A percentile compares a stretch with the other conserved stretches of the same genome.
Conservation (phyloP, 2,329 filamentous ascomycete genomes). For the Neocucurbitaria cava region DNA sequence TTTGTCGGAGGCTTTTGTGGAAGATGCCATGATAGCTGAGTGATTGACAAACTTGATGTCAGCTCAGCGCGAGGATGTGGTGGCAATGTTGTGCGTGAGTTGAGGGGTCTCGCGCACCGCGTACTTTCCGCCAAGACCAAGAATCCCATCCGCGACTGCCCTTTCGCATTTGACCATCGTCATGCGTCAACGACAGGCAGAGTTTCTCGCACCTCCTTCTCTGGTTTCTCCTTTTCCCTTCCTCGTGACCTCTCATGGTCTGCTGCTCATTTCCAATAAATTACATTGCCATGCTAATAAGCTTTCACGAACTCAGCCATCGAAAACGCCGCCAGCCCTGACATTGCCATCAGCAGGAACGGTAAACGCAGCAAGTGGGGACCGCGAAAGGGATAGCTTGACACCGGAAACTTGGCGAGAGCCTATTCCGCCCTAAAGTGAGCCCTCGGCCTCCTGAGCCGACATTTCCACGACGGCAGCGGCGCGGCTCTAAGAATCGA, state of each 20-base stretch:
- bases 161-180: neutral
- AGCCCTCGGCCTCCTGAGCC: conserved; percentile 11
- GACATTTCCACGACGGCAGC: conserved; percentile 6
- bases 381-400: neutral
- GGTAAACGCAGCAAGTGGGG: neutral
- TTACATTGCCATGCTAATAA: neutral
- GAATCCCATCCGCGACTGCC: conserved; percentile 1
- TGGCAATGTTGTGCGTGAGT: neutral
- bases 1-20: conserved; percentile 16
- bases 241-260: neutral
- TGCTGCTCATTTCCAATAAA: neutral
- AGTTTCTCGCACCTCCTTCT: neutral
- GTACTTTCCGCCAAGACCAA: conserved; percentile 20
- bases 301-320: neutral
- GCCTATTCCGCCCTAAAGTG: conserved; percentile 1
- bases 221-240: neutral
- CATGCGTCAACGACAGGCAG: neutral
- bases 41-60: neutral
- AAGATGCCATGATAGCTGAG: conserved; percentile 20
- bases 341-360: neutral
- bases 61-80: neutral
- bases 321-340: neutral
- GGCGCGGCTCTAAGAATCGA: conserved; percentile 15
- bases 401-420: neutral
- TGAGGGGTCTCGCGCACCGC: conserved; percentile 7